A percentile compares a stretch with the other conserved stretches of the same genome.
Evolutionary conservation across 2,329 filamentous ascomycete genomes (phyloP).

Genomic region (Rhynchosporium agropyri): DNA sequence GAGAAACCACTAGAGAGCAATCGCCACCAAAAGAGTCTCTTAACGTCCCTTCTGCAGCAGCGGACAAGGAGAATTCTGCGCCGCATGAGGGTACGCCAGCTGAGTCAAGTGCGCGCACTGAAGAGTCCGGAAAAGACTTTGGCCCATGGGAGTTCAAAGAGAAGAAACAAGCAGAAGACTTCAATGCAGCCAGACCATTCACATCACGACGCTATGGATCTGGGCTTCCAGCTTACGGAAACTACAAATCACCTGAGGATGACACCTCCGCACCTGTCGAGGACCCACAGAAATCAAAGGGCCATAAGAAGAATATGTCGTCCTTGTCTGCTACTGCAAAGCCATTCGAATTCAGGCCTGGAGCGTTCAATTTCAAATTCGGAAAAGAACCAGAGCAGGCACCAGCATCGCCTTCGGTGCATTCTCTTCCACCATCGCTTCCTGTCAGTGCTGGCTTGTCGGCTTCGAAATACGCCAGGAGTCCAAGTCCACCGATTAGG

Average conservation of each 20-base stretch:
- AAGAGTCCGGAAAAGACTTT: conserved; percentile 57
- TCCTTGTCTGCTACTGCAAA: conserved; percentile 72
- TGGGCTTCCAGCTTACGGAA: conserved; percentile 37
- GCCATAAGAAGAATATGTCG: conserved; percentile 50
- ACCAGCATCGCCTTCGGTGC: conserved; percentile 20
- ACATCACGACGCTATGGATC: conserved; percentile 36
- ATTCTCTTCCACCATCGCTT: conserved; percentile 22
- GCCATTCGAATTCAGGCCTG: conserved; percentile 56
- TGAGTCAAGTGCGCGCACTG: conserved; percentile 50
- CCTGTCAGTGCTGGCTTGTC: conserved; percentile 31
- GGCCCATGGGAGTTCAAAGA: conserved; percentile 63
- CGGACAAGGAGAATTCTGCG: conserved; percentile 41
- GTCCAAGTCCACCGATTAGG: conserved; percentile 34
- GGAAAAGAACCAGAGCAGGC: conserved; percentile 23
- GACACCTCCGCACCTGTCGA: conserved; percentile 26
- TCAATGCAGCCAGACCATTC: conserved; percentile 42
- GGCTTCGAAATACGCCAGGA: conserved; percentile 39
- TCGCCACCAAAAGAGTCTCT: conserved; percentile 38
- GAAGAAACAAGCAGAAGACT: conserved; percentile 45
- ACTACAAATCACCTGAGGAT: conserved; percentile 40
- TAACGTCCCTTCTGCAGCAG: conserved; percentile 22
- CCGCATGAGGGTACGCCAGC: conserved; percentile 29
- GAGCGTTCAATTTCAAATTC: conserved; percentile 38
- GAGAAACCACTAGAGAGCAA: conserved; percentile 41
- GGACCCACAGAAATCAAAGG: conserved; percentile 34